Evolutionary conservation across 495 filamentous ascomycete genomes (phyloP).

Genomic region (Xylaria castorea): DNA sequence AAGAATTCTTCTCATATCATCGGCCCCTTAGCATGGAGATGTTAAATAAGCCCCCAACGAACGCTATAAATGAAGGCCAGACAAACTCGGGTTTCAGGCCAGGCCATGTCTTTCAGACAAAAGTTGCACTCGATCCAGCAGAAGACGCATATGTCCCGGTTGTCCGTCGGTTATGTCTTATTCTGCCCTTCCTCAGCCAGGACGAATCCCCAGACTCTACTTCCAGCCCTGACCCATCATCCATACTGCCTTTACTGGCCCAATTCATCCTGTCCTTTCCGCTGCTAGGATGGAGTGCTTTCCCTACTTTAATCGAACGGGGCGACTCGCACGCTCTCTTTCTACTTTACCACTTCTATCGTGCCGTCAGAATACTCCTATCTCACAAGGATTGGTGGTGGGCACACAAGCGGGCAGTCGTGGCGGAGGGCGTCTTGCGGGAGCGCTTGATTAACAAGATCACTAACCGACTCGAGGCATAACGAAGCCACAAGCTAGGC

Average conservation of each 20-base stretch:
- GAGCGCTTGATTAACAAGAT: conserved; percentile 4
- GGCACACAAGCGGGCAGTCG: conserved; percentile 27
- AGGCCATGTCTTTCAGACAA: background rate
- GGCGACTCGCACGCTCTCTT: conserved; percentile 25
- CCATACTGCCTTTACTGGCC: conserved; percentile 1
- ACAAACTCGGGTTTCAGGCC: background rate
- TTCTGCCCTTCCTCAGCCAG: conserved; percentile 21
- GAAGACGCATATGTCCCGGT: conserved; percentile 12
- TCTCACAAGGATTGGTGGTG: conserved; percentile 27
- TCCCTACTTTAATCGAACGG: conserved; percentile 19
- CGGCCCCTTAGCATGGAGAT: conserved; percentile 4
- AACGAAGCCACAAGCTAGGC: background rate
- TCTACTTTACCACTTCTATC: conserved; percentile 32
- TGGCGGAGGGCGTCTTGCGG: conserved; percentile 20
- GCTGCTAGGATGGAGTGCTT: conserved; percentile 5
- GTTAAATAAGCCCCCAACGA: background rate
- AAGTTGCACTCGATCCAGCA: background rate
- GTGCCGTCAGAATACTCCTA: conserved; percentile 28
- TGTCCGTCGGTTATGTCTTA: conserved; percentile 24
- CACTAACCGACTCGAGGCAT: background rate
- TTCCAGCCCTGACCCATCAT: background rate
- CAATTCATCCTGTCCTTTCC: conserved; percentile 8
- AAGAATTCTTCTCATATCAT: conserved; percentile 9
- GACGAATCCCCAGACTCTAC: background rate
- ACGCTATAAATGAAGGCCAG: background rate